These are phyloP conservation scores for Stemphylium beticola DNA, from an alignment of 2,329 filamentous ascomycete genomes.

Conservation along the genomic window DNA sequence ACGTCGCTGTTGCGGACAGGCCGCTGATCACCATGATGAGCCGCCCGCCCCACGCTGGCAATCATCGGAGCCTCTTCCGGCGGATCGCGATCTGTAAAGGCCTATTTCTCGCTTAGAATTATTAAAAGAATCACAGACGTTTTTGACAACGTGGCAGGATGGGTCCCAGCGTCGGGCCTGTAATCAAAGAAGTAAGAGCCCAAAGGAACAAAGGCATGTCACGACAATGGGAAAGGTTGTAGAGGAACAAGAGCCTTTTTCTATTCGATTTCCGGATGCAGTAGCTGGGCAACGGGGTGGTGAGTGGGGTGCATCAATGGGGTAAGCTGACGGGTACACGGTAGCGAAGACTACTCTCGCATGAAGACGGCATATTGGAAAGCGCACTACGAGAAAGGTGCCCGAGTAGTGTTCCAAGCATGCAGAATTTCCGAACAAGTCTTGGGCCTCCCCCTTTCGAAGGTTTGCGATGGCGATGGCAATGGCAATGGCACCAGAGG, in stretches of 20 bases:
- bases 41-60: constrained; percentile 14
- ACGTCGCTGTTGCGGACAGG: constrained; percentile 1
- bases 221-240: background rate
- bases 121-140: constrained; percentile 13
- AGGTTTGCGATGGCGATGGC: constrained; percentile 9
- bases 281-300: constrained; percentile 2
- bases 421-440: too few species aligned
- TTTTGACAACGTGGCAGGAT: constrained; percentile 3
- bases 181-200: constrained; percentile 3
- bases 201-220: background rate
- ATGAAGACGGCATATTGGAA: constrained; percentile 13
- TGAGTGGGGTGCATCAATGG: constrained; percentile 9
- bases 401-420: constrained; percentile 1
- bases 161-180: constrained; percentile 1
- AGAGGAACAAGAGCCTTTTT: background rate
- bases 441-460: background rate
- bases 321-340: constrained; percentile 2
- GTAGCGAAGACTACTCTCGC: constrained; percentile 12
- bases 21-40: constrained; percentile 17
- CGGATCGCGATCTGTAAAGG: constrained; percentile 12
- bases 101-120: constrained; percentile 10
- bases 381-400: constrained; percentile 3
- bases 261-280: constrained; percentile 1
- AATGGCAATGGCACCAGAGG: background rate
- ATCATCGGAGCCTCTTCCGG: constrained; percentile 12